A percentile compares a stretch with the other conserved stretches of the same genome.
phyloP scores from a whole-genome alignment of 2,329 filamentous ascomycete species.

The Colletotrichum tropicicola region DNA sequence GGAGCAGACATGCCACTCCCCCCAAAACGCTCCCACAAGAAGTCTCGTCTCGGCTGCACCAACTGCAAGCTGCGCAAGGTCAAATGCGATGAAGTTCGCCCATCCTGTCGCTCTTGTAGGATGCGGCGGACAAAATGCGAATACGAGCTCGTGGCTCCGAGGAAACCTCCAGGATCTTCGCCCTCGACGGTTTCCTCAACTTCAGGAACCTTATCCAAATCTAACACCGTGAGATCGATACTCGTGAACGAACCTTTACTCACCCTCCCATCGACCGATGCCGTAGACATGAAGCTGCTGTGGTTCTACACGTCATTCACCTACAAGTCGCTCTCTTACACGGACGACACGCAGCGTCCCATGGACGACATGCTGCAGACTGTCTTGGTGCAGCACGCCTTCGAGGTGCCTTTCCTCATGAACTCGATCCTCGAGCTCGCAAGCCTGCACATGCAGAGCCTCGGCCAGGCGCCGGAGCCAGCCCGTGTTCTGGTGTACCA shows the following conservation, averaged over 20 bases:
- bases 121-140: slow-evolving; percentile 21
- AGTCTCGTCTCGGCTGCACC: slow-evolving; percentile 11
- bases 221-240: too few relatives aligned
- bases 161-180: too few relatives aligned
- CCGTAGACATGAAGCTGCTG: slow-evolving; percentile 60
- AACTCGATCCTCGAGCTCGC: slow-evolving; percentile 60
- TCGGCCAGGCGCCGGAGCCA: slow-evolving; percentile 47
- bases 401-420: slow-evolving; percentile 61
- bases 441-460: slow-evolving; percentile 55
- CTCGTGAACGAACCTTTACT: slow-evolving; percentile 44
- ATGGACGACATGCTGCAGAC: slow-evolving; percentile 54
- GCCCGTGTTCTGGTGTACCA: slow-evolving; percentile 52
- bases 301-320: slow-evolving; percentile 62
- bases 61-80: slow-evolving; percentile 35
- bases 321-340: slow-evolving; percentile 53
- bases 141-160: slow-evolving; percentile 19
- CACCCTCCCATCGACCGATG: slow-evolving; percentile 35
- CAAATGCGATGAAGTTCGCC: slow-evolving; percentile 39
- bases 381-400: slow-evolving; percentile 58
- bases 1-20: too few relatives aligned
- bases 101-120: slow-evolving; percentile 8
- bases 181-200: too few relatives aligned
- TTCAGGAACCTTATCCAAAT: too few relatives aligned
- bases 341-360: slow-evolving; percentile 40
- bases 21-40: background rate